phyloP scores from a whole-genome alignment of 306 rosid genomes.

The Morella rubra region DNA sequence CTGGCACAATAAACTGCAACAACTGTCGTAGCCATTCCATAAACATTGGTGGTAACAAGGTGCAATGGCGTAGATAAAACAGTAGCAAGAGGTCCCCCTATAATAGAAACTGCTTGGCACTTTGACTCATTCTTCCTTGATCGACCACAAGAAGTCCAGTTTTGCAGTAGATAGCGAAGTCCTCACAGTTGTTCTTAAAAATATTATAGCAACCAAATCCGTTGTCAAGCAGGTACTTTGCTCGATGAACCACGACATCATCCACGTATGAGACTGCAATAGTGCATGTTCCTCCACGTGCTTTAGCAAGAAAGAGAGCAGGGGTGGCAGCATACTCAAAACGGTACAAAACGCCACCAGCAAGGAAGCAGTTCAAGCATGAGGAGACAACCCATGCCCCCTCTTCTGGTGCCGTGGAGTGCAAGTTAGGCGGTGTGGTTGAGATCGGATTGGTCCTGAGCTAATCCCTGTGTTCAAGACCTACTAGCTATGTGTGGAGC shows the following conservation, averaged over 20 bases:
- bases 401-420: conserved; percentile 41
- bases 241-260: conserved; percentile 72
- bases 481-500: neutral
- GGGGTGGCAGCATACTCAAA: conserved; percentile 73
- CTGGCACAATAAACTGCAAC: too few relatives aligned
- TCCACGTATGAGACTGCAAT: conserved; percentile 66
- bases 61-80: conserved; percentile 68
- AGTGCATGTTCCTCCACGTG: conserved; percentile 94
- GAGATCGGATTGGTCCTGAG: conserved; percentile 64
- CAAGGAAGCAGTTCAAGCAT: conserved; percentile 83
- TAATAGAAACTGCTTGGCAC: conserved; percentile 80
- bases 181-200: conserved; percentile 94
- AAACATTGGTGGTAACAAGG: too few relatives aligned
- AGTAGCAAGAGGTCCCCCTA: conserved; percentile 94
- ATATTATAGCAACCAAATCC: conserved; percentile 86
- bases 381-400: conserved; percentile 60
- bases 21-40: too few relatives aligned
- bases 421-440: conserved; percentile 53
- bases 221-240: conserved; percentile 59
- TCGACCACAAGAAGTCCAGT: conserved; percentile 76
- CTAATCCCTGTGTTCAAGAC: conserved; percentile 31
- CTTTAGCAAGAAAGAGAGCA: conserved; percentile 76
- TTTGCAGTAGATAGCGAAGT: conserved; percentile 93
- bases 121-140: conserved; percentile 66
- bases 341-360: conserved; percentile 84